Percentiles rank a stretch among this genome's conserved stretches.
These are phyloP conservation scores for Entrophospora sp. DNA, from an alignment of 192 early-diverging fungal species.

Conservation along the genomic window DNA sequence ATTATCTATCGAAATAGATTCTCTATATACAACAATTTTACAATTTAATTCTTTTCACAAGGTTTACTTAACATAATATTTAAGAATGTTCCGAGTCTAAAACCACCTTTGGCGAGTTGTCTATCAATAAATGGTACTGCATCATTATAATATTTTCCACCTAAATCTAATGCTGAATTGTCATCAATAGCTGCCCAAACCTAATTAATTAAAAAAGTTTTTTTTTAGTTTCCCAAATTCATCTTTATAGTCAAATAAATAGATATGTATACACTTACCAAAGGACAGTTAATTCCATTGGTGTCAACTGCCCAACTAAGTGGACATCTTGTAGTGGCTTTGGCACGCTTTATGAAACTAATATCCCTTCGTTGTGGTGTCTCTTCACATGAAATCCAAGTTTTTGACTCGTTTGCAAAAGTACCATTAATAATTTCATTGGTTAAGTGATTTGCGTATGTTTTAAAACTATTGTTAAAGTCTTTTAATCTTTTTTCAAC, in stretches of 20 bases:
- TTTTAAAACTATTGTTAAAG: no score
- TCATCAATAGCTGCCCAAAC: no score
- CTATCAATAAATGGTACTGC: neutral
- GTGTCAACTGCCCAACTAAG: neutral
- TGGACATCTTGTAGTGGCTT: neutral
- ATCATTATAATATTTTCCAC: neutral
- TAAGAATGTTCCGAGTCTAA: neutral
- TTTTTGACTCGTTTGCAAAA: neutral
- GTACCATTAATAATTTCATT: neutral
- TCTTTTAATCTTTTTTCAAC: no score
- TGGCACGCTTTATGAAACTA: neutral
- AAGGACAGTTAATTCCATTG: no score
- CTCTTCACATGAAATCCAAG: conserved; percentile 1
- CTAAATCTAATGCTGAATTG: neutral
- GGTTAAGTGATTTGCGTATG: no score
- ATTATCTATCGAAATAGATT: no score
- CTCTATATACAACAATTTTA: no score
- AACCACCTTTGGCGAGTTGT: conserved; percentile 3
- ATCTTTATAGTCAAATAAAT: no score
- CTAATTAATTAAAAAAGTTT: neutral
- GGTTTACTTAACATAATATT: no score
- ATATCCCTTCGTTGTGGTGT: no score
- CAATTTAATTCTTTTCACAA: no score
- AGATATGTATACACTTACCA: neutral
- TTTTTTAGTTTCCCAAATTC: no score